phyloP scores from a whole-genome alignment of 441 rosid species.

The Geranium incanum region DNA sequence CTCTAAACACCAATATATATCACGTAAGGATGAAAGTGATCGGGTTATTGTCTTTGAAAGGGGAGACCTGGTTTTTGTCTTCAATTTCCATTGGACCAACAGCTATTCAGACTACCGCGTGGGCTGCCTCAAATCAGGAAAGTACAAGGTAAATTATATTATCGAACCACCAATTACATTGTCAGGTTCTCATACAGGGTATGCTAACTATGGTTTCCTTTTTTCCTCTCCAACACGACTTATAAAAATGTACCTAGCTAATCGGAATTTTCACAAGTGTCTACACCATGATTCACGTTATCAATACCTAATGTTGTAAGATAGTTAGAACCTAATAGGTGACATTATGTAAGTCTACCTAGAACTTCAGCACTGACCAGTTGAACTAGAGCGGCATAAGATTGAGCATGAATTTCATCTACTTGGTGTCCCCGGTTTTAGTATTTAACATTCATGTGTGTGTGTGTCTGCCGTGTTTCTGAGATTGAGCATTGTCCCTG shows the following conservation, averaged over 20 bases:
- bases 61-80: constrained; percentile 77
- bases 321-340: background rate
- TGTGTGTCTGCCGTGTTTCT: background rate
- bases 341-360: background rate
- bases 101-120: constrained; percentile 80
- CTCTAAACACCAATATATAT: constrained; percentile 76
- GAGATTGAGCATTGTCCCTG: background rate
- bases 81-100: constrained; percentile 84
- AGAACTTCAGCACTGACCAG: background rate
- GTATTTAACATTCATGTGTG: background rate
- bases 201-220: background rate
- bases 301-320: background rate
- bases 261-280: background rate
- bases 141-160: constrained; percentile 61
- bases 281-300: background rate
- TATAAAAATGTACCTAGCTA: background rate
- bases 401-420: background rate
- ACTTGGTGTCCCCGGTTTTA: background rate
- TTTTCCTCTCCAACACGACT: background rate
- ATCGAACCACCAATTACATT: background rate
- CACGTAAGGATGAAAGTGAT: constrained; percentile 80
- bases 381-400: background rate
- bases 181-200: background rate
- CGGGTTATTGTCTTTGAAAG: constrained; percentile 71
- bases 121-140: constrained; percentile 82